Evolutionary conservation across 306 rosid genomes (phyloP).

Genomic region (Acacia confusa): DNA sequence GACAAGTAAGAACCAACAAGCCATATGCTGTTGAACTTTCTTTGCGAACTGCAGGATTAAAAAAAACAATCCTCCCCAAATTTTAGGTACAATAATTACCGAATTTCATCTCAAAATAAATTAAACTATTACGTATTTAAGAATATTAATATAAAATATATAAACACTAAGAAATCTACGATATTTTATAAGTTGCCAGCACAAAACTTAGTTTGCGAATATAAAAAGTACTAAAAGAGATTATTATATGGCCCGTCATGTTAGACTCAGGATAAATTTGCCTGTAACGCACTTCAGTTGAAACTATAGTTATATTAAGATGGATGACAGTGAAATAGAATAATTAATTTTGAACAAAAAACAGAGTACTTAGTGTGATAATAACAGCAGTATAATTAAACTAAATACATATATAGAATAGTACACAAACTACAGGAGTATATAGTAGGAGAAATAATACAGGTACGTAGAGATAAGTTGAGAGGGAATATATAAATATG

Average conservation of each 20-base stretch:
- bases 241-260: background rate
- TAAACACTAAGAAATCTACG: background rate
- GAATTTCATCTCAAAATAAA: background rate
- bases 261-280: background rate
- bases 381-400: background rate
- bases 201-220: background rate
- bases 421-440: background rate
- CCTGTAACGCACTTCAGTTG: background rate
- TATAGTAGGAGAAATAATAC: background rate
- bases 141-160: background rate
- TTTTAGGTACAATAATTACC: background rate
- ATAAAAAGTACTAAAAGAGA: background rate
- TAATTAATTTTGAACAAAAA: too few species aligned
- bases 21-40: constrained; percentile 32
- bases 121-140: background rate
- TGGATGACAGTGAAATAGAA: background rate
- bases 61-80: background rate
- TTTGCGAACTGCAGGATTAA: background rate
- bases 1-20: background rate
- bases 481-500: background rate
- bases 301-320: background rate
- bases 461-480: background rate
- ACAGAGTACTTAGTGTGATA: background rate
- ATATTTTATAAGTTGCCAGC: background rate
- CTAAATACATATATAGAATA: background rate